Evolutionary conservation across 2,329 filamentous ascomycete genomes (phyloP).

Genomic region (Trichoderma sp.): DNA sequence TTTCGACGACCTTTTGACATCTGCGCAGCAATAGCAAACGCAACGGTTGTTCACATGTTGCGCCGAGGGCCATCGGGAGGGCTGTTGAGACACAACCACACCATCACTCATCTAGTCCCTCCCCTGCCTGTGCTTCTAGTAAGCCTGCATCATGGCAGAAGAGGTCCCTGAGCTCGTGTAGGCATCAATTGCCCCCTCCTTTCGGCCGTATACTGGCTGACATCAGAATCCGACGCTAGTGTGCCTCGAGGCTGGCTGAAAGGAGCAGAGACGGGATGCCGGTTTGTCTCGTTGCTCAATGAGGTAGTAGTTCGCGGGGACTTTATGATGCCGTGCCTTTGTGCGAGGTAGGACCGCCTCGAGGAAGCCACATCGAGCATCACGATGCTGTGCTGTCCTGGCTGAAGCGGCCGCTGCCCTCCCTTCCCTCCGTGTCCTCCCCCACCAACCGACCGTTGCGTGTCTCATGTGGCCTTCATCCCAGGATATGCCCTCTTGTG

Average conservation of each 20-base stretch:
- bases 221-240: conserved; percentile 20
- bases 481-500: background rate
- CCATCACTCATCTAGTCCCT: background rate
- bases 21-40: background rate
- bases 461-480: background rate
- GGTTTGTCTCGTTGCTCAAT: background rate
- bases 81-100: background rate
- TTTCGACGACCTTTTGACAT: background rate
- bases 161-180: background rate
- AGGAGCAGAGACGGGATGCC: background rate
- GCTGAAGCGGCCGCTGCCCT: background rate
- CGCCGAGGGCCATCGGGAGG: background rate
- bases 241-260: conserved; percentile 4
- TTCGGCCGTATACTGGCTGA: background rate
- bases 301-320: background rate
- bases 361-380: background rate
- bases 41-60: background rate
- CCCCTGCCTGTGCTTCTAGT: conserved; percentile 12
- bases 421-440: background rate
- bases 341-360: background rate
- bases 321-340: background rate
- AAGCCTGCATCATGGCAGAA: conserved; percentile 17
- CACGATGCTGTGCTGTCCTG: background rate
- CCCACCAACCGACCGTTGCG: background rate
- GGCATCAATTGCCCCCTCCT: background rate